A percentile compares a stretch with the other conserved stretches of the same genome.
phyloP scores from a whole-genome alignment of 805 yeast genomes.

The Yarrowia sp. region DNA sequence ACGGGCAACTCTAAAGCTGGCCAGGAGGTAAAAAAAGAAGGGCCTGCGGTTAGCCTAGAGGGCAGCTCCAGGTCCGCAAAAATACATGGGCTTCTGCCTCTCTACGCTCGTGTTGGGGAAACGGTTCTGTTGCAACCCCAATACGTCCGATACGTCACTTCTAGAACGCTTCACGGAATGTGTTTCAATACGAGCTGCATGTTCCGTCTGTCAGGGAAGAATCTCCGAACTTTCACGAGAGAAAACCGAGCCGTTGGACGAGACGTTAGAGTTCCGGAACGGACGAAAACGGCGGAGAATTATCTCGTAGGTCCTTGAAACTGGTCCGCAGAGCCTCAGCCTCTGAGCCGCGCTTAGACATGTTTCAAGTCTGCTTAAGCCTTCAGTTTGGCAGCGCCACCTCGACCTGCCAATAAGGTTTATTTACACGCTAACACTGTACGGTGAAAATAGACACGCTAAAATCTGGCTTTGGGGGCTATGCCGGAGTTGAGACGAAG shows the following conservation, averaged over 20 bases:
- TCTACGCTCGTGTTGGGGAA: no score
- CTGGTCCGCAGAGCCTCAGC: no score
- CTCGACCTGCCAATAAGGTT: background rate
- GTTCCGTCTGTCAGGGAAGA: background rate
- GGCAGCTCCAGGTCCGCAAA: no score
- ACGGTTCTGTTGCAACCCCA: no score
- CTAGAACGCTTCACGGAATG: background rate
- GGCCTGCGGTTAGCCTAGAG: background rate
- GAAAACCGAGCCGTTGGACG: background rate
- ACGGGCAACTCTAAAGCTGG: conserved; percentile 9
- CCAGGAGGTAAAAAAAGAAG: background rate
- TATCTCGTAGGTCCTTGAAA: no score
- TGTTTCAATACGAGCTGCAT: conserved; percentile 11
- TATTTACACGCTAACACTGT: background rate
- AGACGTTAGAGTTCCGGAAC: background rate
- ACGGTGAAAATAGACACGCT: conserved; percentile 7
- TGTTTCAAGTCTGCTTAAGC: no score
- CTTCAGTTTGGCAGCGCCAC: background rate
- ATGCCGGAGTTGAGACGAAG: no score
- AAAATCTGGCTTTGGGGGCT: conserved; percentile 4
- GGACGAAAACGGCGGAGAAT: background rate
- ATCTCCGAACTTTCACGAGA: conserved; percentile 2
- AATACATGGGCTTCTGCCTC: no score
- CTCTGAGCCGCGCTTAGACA: no score
- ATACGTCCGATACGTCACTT: background rate